These are phyloP conservation scores for Neurospora sp. DNA, from an alignment of 495 filamentous ascomycete species.

Conservation along the genomic window DNA sequence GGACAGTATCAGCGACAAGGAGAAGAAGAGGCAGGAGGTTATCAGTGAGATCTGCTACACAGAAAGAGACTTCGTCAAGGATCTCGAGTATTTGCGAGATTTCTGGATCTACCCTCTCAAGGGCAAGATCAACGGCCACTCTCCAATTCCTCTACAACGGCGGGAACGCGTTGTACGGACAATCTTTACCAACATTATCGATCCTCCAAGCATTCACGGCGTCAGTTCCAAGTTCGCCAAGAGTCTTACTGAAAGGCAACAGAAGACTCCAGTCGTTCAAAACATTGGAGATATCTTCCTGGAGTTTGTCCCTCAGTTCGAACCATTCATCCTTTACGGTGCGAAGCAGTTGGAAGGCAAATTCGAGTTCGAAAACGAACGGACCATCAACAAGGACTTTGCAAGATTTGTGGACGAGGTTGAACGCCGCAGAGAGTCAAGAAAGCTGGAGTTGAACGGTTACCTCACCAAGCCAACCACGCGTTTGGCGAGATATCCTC, in stretches of 20 bases:
- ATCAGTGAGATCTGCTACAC: slow-evolving; percentile 99
- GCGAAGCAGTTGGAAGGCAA: slow-evolving; percentile 94
- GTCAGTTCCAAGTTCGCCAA: slow-evolving; percentile 85
- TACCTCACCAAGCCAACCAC: slow-evolving; percentile 98
- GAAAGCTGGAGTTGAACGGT: slow-evolving; percentile 95
- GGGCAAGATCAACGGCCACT: slow-evolving; percentile 49
- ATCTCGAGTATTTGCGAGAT: slow-evolving; percentile 93
- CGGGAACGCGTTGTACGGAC: slow-evolving; percentile 85
- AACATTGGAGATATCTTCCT: slow-evolving; percentile 93
- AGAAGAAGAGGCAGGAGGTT: slow-evolving; percentile 96
- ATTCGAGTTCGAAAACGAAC: slow-evolving; percentile 96
- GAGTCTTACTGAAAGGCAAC: slow-evolving; percentile 78
- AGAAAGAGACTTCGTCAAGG: slow-evolving; percentile 98
- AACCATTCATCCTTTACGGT: slow-evolving; percentile 95
- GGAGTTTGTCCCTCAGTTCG: slow-evolving; percentile 81
- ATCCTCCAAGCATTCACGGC: slow-evolving; percentile 62
- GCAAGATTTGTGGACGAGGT: slow-evolving; percentile 93
- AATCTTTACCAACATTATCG: slow-evolving; percentile 92
- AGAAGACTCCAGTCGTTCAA: slow-evolving; percentile 75
- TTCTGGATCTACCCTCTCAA: slow-evolving; percentile 97
- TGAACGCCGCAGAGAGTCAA: slow-evolving; percentile 88
- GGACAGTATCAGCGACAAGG: slow-evolving; percentile 73
- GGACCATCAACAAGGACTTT: slow-evolving; percentile 74
- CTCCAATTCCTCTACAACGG: slow-evolving; percentile 80
- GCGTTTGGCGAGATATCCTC: slow-evolving; percentile 85